Conservation (phyloP, 345 rosid genomes). For the Eucalyptus regnans region DNA sequence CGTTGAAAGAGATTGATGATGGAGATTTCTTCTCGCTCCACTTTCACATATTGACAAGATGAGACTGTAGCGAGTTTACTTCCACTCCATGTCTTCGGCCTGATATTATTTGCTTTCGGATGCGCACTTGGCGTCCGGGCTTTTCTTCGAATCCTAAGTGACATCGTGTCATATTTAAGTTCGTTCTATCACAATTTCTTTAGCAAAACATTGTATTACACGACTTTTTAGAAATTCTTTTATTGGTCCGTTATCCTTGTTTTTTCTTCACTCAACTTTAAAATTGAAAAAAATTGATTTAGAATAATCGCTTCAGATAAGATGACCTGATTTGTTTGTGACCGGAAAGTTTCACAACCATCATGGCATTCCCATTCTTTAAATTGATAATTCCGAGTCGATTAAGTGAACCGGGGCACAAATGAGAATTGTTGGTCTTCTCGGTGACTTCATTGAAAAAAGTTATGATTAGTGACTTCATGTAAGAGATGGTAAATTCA, state of each 20-base stretch:
- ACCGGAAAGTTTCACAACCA: background rate
- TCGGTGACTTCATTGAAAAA: background rate
- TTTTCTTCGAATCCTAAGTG: background rate
- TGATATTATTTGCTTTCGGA: background rate
- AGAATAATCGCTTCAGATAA: rapidly evolving
- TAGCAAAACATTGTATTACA: background rate
- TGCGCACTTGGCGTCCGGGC: background rate
- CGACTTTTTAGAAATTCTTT: rapidly evolving
- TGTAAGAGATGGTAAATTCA: background rate
- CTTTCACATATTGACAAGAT: background rate
- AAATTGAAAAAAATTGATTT: background rate
- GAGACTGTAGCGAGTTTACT: background rate
- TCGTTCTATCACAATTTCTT: background rate
- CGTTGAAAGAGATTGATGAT: background rate
- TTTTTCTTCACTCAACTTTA: background rate
- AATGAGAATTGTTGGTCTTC: background rate
- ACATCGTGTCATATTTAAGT: background rate
- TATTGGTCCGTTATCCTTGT: background rate
- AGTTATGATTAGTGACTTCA: background rate
- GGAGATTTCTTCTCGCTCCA: background rate
- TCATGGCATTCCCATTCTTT: background rate
- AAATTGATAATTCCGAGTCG: background rate
- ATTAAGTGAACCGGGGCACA: background rate
- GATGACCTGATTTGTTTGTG: background rate
- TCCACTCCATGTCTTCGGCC: background rate